Conservation (phyloP, 352 stramenopile species). For the Phytophthora quininea region DNA sequence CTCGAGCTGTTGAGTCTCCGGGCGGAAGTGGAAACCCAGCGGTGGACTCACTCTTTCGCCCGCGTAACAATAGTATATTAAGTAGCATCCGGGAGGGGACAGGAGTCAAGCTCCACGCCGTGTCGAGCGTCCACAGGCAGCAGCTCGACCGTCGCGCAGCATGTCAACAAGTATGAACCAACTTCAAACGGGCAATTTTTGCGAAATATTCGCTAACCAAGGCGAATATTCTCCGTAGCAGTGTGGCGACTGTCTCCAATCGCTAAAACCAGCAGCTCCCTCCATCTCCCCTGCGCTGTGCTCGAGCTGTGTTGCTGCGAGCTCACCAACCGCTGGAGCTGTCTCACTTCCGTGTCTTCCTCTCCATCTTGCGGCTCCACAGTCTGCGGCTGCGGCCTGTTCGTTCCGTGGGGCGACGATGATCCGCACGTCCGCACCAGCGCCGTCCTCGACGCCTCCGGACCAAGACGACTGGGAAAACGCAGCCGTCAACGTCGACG, state of each 20-base stretch:
- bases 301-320: background rate
- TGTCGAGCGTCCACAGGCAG: constrained; percentile 18
- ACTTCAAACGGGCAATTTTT: background rate
- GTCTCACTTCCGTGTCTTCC: background rate
- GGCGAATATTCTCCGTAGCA: too few relatives aligned
- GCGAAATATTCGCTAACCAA: too few relatives aligned
- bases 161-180: background rate
- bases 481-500: constrained; percentile 16
- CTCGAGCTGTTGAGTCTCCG: constrained; percentile 1
- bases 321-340: background rate
- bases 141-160: background rate
- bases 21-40: constrained; percentile 6
- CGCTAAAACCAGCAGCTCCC: background rate
- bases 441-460: constrained; percentile 10
- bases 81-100: constrained; percentile 8
- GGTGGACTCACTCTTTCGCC: background rate
- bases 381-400: background rate
- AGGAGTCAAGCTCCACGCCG: constrained; percentile 3
- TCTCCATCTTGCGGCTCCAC: background rate
- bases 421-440: constrained; percentile 29
- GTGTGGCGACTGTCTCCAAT: background rate
- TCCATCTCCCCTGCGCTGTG: background rate
- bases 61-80: constrained; percentile 43
- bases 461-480: constrained; percentile 54
- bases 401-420: constrained; percentile 26